These are phyloP conservation scores for Cyclotella atomus DNA, from an alignment of 108 stramenopile species.

Conservation along the genomic window DNA sequence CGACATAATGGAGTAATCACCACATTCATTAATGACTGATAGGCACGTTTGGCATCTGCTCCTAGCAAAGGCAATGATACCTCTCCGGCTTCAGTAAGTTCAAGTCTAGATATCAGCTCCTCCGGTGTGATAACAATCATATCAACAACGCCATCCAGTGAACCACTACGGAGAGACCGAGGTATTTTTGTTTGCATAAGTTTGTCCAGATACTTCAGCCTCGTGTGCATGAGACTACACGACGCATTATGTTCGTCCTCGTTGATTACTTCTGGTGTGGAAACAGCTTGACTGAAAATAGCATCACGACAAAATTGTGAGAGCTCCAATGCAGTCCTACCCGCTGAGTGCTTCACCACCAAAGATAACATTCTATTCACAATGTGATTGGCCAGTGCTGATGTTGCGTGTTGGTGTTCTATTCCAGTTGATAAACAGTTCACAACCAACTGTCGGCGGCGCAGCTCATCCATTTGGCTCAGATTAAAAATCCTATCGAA, in stretches of 20 bases:
- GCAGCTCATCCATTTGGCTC: constrained; percentile 49
- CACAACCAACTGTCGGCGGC: constrained; percentile 49
- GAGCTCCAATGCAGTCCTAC: constrained; percentile 66
- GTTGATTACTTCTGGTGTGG: background rate
- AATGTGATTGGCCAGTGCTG: constrained; percentile 8
- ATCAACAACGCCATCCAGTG: constrained; percentile 73
- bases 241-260: background rate
- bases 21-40: constrained; percentile 64
- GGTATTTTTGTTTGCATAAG: constrained; percentile 54
- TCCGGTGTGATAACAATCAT: constrained; percentile 63
- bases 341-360: constrained; percentile 56
- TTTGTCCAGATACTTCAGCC: constrained; percentile 50
- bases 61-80: constrained; percentile 62
- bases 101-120: constrained; percentile 51
- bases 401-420: background rate
- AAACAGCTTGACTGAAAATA: constrained; percentile 15
- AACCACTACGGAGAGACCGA: constrained; percentile 63
- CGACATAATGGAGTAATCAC: constrained; percentile 81
- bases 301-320: constrained; percentile 70
- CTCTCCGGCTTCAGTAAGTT: constrained; percentile 20
- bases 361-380: constrained; percentile 31
- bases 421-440: constrained; percentile 39
- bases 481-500: constrained; percentile 59
- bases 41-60: constrained; percentile 49
- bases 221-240: constrained; percentile 3